Base-by-base conservation (phyloP, 768 basidiomycete genomes). In the Asterophora parasitica region DNA sequence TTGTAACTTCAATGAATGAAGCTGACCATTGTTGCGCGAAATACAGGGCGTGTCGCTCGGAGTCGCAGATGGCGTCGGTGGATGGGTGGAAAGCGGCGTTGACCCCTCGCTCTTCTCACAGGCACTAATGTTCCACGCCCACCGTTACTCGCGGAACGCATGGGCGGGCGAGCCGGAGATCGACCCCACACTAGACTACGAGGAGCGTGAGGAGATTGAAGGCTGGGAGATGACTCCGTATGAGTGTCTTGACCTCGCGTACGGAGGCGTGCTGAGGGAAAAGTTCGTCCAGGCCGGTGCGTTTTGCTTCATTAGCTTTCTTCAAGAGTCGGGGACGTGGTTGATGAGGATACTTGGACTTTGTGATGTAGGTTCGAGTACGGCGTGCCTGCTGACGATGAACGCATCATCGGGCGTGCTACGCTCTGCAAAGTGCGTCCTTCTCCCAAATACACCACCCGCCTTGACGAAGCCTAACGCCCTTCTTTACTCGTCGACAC, bases 51-150 rank as follows among this genome's bases (percentile, higher is more conserved):
- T 89, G 23, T 78, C 86, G 2, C 73, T 96, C 44, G 92, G 90
- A 31, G 79, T 96, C 4, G 89, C 92, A 32, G 93, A 97, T 57
- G 93, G 93, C 15, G 92, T 96, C 4, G 92, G 92, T 1, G 92
- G 93, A 15, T 97, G 94, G 94, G 77, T 80, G 40, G 79, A 84
- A 31, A 78, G 79, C 20, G 87, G 90, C 12, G 78, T 90, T 44
- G 92, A 96, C 65, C 91, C 91, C 1, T 84, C 91, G 0, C 70
- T 94, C 37, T 97, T 94, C 70, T 84, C 92, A 1, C 93, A 96
- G 67, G 80, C 89, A 0, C 70, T 97, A 42, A 92, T 94, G 88
- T 93, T 84, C 65, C 83, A 88, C 64, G 82, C 88, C 2, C 79
- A 85, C 61, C 76, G 79, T 38, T 87, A 84, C 61, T 79, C 83